Conservation (phyloP, 495 filamentous ascomycete species). For the Podospora appendiculata region DNA sequence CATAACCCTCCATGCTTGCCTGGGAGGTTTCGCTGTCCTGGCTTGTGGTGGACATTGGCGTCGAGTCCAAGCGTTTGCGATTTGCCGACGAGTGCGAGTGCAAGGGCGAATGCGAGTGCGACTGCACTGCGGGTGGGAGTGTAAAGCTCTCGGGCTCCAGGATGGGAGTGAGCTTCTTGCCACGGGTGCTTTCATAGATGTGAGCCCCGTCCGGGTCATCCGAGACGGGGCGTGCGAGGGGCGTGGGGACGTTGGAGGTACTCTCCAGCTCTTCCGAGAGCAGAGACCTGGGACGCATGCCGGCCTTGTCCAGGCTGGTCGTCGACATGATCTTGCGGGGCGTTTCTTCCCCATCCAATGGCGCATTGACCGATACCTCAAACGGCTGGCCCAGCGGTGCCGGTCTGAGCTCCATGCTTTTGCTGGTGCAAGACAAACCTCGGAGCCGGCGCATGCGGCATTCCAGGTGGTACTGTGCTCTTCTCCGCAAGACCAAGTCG, state of each 20-base stretch:
- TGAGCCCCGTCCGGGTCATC: slow-evolving; percentile 24
- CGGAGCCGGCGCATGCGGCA: slow-evolving; percentile 27
- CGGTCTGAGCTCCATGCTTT: slow-evolving; percentile 18
- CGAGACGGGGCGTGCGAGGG: slow-evolving; percentile 60
- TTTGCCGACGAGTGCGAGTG: slow-evolving; percentile 18
- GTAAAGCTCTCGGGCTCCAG: slow-evolving; percentile 34
- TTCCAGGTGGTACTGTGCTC: slow-evolving; percentile 49
- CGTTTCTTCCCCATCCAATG: slow-evolving; percentile 24
- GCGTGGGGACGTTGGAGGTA: slow-evolving; percentile 72
- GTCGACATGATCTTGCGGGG: slow-evolving; percentile 28
- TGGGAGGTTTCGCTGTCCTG: slow-evolving; percentile 34
- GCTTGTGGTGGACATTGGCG: slow-evolving; percentile 32
- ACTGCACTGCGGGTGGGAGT: slow-evolving; percentile 29
- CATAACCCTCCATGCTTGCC: slow-evolving; percentile 46
- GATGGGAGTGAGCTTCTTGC: slow-evolving; percentile 30
- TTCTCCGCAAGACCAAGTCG: slow-evolving; percentile 49
- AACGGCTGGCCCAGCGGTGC: slow-evolving; percentile 1
- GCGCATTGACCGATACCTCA: slow-evolving; percentile 3
- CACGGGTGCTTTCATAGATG: slow-evolving; percentile 18
- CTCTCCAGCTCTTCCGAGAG: slow-evolving; percentile 53
- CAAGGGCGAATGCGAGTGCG: slow-evolving; percentile 6
- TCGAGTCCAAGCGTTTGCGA: slow-evolving; percentile 36
- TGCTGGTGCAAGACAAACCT: slow-evolving; percentile 4
- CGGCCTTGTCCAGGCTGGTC: slow-evolving; percentile 15
- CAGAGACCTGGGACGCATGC: slow-evolving; percentile 23